Evolutionary conservation across 2,329 filamentous ascomycete species (phyloP).

Genomic region (Herpotrichia juniperi): DNA sequence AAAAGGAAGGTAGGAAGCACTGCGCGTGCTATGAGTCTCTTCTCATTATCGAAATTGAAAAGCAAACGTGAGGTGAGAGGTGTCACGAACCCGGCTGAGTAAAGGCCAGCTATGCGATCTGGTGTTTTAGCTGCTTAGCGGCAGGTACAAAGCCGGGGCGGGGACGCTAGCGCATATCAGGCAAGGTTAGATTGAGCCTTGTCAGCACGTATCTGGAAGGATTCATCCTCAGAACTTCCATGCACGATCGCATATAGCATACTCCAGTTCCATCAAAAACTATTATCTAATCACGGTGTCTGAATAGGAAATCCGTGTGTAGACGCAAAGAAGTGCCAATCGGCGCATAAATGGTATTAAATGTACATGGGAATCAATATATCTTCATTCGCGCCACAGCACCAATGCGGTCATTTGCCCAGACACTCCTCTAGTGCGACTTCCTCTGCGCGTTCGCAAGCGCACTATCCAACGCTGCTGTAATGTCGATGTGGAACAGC

Average conservation of each 20-base stretch:
- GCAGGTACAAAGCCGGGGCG: conserved; percentile 1
- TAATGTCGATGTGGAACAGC: conserved; percentile 94
- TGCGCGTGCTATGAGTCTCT: conserved; percentile 7
- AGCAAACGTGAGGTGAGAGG: conserved; percentile 3
- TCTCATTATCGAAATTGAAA: conserved; percentile 11
- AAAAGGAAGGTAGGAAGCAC: conserved; percentile 12
- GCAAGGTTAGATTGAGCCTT: background rate
- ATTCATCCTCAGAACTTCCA: no score
- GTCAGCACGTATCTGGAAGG: background rate
- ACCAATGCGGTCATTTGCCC: background rate
- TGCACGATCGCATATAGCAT: no score
- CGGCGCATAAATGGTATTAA: no score
- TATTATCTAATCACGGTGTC: no score
- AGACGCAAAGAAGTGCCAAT: no score
- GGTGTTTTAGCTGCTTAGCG: conserved; percentile 13
- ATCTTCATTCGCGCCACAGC: background rate
- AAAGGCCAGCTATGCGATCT: conserved; percentile 19
- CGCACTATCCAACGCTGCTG: conserved; percentile 87
- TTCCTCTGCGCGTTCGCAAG: conserved; percentile 71
- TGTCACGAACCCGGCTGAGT: conserved; percentile 5
- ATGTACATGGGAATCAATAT: background rate
- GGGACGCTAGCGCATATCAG: conserved; percentile 1
- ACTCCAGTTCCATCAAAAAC: no score
- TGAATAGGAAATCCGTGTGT: no score
- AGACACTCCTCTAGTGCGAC: conserved; percentile 29